Percentiles rank a stretch among this genome's conserved stretches.
These are phyloP conservation scores for Ceratobasidium sp. DNA, from an alignment of 1,284 basidiomycete species.

Conservation along the genomic window DNA sequence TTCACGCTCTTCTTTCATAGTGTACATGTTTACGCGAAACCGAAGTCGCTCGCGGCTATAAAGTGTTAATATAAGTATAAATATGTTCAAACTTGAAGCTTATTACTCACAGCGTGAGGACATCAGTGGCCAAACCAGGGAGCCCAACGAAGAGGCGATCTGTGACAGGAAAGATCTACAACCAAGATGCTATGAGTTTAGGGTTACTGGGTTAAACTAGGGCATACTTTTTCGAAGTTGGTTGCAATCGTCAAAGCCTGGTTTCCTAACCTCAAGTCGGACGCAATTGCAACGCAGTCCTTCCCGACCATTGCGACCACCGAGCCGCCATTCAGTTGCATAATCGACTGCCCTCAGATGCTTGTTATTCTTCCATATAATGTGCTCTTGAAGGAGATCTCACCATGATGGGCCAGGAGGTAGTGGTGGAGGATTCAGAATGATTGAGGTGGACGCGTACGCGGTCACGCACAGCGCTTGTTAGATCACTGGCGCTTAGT, in stretches of 20 bases:
- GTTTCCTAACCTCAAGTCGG: slow-evolving; percentile 92
- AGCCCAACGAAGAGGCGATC: slow-evolving; percentile 95
- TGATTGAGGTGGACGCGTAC: slow-evolving; percentile 42
- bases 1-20: slow-evolving; percentile 98
- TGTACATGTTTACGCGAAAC: slow-evolving; percentile 98
- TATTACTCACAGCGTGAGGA: slow-evolving; percentile 83
- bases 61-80: slow-evolving; percentile 6
- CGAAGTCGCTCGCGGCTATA: slow-evolving; percentile 87
- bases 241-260: slow-evolving; percentile 90
- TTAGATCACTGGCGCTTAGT: slow-evolving; percentile 4
- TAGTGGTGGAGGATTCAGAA: neutral
- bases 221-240: slow-evolving; percentile 91
- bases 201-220: neutral
- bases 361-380: neutral
- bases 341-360: slow-evolving; percentile 70
- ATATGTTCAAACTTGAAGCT: slow-evolving; percentile 19
- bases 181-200: neutral
- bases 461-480: slow-evolving; percentile 35
- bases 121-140: slow-evolving; percentile 94
- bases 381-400: neutral
- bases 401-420: slow-evolving; percentile 48
- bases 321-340: slow-evolving; percentile 95
- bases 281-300: slow-evolving; percentile 98
- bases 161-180: slow-evolving; percentile 92
- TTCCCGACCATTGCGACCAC: slow-evolving; percentile 99